phyloP scores from a whole-genome alignment of 139 green algal species.

The Pleodorina starrii region DNA sequence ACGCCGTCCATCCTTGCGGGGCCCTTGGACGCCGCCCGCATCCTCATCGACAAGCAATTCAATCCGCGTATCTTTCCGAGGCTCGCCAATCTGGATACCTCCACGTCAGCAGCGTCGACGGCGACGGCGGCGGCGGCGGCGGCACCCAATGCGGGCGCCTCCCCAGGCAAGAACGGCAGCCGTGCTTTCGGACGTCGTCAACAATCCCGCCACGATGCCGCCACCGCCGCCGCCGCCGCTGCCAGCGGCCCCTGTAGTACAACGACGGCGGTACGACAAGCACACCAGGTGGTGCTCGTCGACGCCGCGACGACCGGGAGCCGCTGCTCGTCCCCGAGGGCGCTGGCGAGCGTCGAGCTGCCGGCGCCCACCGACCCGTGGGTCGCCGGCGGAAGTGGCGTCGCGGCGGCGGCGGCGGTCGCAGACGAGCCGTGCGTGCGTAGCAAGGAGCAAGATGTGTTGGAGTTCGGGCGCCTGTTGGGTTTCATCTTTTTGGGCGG shows the following conservation, averaged over 20 bases:
- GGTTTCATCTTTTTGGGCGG: not conserved
- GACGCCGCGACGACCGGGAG: not conserved
- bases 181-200: too few relatives aligned
- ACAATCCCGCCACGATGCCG: too few relatives aligned
- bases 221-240: too few relatives aligned
- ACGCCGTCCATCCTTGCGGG: not conserved
- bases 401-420: not conserved
- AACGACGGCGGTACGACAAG: not conserved
- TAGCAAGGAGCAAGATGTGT: not conserved
- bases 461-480: not conserved
- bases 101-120: not conserved
- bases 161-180: too few relatives aligned
- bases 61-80: conserved; percentile 31
- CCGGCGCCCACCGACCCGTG: not conserved
- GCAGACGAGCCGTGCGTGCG: not conserved
- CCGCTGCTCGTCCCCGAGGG: too few relatives aligned
- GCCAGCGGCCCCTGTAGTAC: not conserved
- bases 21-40: not conserved
- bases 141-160: too few relatives aligned
- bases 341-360: too few relatives aligned
- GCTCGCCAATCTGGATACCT: not conserved
- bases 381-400: too few relatives aligned
- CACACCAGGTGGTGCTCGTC: not conserved
- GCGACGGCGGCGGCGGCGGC: not conserved
- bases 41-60: conserved; percentile 41